Base-by-base conservation (phyloP, 2,329 filamentous ascomycete genomes). In the Calonectria montana region DNA sequence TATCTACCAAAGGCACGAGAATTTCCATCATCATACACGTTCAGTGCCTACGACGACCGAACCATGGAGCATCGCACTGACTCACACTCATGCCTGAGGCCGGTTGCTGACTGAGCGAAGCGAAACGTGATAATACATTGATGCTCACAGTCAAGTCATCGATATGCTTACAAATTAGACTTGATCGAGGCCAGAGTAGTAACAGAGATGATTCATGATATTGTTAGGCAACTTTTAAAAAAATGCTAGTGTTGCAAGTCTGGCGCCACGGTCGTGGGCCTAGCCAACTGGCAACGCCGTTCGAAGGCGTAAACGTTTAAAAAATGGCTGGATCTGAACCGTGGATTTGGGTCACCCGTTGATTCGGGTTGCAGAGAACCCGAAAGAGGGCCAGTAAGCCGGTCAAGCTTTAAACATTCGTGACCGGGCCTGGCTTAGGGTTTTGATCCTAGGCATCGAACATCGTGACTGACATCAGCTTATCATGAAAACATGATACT, bases 231-330 rank as follows among this genome's bases (percentile, higher is more conserved):
- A 23, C 31, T 65, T 41, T 10, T 21, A 37, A 57, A 57, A 53
- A 37, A 53, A 7, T 10, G 4, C 41, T 18, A 43, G 5, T 5
- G 4, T 23, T n/a, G n/a, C 29, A 57, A 31, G 50, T 13, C 3
- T 57, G 23, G 45, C 55, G 68, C 63, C 63, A 66, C 47, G 18
- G 15, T 37, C 55, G 55, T 59, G 47, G 35, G 43, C 25, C 27
- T 27, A 47, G 68, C n/a, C 35, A 37, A 15, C 35, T 29, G 21
- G 35, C n/a, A 45, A 45, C 48, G 25, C 53, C 50, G 45, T 47
- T 39, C 37, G 21, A 27, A 25, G 53, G 21, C 27, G 23, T n/a
- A 15, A 48, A 16, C 53, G 23, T 53, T 47, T 25, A 39, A 15
- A 16, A 41, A 25, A 39, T 62, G n/a, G 48, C 18, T 41, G 37